Percentiles rank a stretch among this genome's conserved stretches.
Conservation (phyloP, 495 filamentous ascomycete genomes). For the Penicillium lagena region DNA sequence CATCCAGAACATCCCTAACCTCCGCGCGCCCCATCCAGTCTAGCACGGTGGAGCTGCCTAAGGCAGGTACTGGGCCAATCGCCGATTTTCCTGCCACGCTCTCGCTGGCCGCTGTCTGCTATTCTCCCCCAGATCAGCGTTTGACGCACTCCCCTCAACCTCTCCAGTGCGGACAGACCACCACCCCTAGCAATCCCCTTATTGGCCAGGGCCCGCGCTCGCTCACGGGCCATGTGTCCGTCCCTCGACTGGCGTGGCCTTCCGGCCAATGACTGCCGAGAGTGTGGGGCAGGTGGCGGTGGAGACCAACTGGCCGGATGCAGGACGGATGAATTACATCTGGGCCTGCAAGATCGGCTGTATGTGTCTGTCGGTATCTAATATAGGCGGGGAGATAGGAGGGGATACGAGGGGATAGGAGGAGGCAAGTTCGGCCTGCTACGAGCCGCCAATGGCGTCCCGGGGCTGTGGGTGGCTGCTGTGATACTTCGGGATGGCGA, state of each 20-base stretch:
- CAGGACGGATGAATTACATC: too few species aligned
- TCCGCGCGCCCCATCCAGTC: conserved; percentile 1
- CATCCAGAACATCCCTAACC: conserved; percentile 14
- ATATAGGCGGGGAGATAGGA: neutral
- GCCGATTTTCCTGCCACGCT: conserved; percentile 11
- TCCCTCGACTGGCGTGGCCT: conserved; percentile 19
- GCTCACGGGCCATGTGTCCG: conserved; percentile 21
- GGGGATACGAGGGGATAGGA: too few species aligned
- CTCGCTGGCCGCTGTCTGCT: too few species aligned
- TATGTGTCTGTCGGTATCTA: too few species aligned
- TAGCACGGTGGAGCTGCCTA: conserved; percentile 14
- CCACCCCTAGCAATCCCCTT: neutral
- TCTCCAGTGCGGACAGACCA: conserved; percentile 1
- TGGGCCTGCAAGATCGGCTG: too few species aligned
- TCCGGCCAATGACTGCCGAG: conserved; percentile 10
- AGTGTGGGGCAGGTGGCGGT: conserved; percentile 14
- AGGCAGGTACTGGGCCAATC: conserved; percentile 23
- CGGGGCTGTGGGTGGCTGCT: too few species aligned
- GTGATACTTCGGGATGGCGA: too few species aligned
- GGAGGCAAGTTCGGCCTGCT: too few species aligned
- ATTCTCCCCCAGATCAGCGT: too few species aligned
- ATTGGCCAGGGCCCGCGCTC: neutral
- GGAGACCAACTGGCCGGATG: neutral
- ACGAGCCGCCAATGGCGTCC: too few species aligned
- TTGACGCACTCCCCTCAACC: neutral